phyloP scores from a whole-genome alignment of 768 basidiomycete genomes.

The Mycena latifolia region DNA sequence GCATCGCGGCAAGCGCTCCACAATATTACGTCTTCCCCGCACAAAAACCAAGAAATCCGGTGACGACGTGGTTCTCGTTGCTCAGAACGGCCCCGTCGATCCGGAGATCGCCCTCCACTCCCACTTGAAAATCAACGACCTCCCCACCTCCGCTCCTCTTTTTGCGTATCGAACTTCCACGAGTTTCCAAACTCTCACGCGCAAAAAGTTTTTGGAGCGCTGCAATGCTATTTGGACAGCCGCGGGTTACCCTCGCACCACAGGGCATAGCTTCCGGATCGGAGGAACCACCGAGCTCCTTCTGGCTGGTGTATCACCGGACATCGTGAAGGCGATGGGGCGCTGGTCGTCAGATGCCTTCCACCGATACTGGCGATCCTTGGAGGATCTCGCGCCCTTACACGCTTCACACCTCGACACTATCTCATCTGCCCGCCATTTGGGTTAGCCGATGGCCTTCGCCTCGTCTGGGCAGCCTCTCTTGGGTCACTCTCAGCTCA shows the following conservation, averaged over 20 bases:
- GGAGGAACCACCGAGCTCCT: neutral
- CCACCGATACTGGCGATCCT: conserved; percentile 39
- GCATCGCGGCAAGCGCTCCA: conserved; percentile 23
- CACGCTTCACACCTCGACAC: conserved; percentile 36
- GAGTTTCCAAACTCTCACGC: conserved; percentile 11
- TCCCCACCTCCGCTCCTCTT: neutral
- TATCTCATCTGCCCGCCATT: too few species aligned
- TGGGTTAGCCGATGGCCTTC: too few species aligned
- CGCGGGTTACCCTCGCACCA: conserved; percentile 15
- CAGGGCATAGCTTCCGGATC: conserved; percentile 27
- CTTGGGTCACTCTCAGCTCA: too few species aligned
- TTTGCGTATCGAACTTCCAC: neutral
- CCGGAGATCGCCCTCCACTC: conserved; percentile 6
- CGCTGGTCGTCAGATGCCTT: conserved; percentile 37
- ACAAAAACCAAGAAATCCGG: conserved; percentile 20
- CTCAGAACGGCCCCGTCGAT: conserved; percentile 3
- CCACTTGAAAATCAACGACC: conserved; percentile 8
- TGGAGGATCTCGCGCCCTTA: conserved; percentile 19
- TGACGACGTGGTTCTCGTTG: conserved; percentile 15
- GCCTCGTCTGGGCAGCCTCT: too few species aligned
- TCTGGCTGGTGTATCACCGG: conserved; percentile 5
- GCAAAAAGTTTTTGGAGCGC: conserved; percentile 14
- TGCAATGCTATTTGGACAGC: conserved; percentile 37
- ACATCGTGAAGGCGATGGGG: conserved; percentile 23
- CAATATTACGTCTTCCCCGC: conserved; percentile 38